Conservation (phyloP, 352 stramenopile genomes). For the Aphanomyces stellatus region DNA sequence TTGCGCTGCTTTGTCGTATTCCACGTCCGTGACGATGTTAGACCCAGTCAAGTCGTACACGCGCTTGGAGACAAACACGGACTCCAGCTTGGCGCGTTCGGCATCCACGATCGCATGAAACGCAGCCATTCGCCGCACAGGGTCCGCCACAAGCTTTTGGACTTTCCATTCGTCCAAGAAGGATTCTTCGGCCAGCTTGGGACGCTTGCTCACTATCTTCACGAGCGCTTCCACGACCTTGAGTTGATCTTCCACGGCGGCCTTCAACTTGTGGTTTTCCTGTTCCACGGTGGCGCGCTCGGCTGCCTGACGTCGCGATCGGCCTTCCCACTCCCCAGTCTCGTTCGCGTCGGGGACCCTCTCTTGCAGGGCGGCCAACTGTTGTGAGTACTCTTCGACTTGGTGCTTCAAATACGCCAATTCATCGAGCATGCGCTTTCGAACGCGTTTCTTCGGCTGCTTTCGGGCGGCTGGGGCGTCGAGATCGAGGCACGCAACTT, state of each 20-base stretch:
- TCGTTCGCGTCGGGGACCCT: neutral
- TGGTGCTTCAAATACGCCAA: neutral
- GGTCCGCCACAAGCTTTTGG: neutral
- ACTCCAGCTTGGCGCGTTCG: neutral
- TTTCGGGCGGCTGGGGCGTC: neutral
- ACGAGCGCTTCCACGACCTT: neutral
- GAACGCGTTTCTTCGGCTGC: neutral
- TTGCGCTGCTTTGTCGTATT: neutral
- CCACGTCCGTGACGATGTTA: neutral
- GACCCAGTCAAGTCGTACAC: neutral
- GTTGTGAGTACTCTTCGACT: neutral
- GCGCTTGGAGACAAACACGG: constrained; percentile 4
- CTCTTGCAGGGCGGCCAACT: neutral
- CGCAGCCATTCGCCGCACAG: neutral
- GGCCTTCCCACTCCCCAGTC: neutral
- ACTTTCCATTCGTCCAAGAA: constrained; percentile 9
- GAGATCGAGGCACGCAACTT: too few relatives aligned
- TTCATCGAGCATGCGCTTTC: neutral
- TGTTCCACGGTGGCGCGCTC: neutral
- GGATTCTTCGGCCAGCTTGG: neutral
- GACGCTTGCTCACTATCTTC: constrained; percentile 7
- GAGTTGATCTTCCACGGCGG: neutral
- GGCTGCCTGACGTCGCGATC: neutral
- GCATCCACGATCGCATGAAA: constrained; percentile 9
- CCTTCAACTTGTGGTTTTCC: constrained; percentile 1